Evolutionary conservation across 164 flowering plant species (phyloP).

Genomic region (Houttuynia cordata): DNA sequence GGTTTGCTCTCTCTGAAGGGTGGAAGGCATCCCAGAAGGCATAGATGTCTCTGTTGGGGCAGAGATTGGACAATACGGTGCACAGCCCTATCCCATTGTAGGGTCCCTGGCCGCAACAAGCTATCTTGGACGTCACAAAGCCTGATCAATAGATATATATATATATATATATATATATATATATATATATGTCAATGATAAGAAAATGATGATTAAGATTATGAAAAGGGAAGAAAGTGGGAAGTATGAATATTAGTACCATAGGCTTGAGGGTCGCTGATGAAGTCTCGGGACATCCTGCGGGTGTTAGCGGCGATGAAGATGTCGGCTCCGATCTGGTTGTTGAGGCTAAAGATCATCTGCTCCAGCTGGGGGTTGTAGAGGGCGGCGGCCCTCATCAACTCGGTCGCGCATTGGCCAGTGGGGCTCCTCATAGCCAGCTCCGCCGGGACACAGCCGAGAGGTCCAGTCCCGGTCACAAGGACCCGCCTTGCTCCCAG

Average conservation of each 20-base stretch:
- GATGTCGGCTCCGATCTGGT: conserved; percentile 28
- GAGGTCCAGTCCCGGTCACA: conserved; percentile 82
- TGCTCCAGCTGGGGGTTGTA: conserved; percentile 49
- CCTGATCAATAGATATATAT: neutral
- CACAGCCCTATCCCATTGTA: conserved; percentile 71
- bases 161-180: too few species aligned
- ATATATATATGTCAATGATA: too few species aligned
- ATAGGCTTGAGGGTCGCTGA: conserved; percentile 40
- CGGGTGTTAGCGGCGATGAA: conserved; percentile 41
- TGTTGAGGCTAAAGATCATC: conserved; percentile 40
- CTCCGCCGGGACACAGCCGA: conserved; percentile 76
- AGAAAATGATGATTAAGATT: too few species aligned
- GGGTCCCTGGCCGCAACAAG: conserved; percentile 87
- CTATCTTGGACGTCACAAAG: conserved; percentile 41
- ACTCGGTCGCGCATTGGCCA: conserved; percentile 45
- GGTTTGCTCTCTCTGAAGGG: conserved; percentile 58
- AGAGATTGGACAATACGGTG: conserved; percentile 38
- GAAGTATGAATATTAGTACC: conserved; percentile 30
- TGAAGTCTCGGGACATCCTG: conserved; percentile 33
- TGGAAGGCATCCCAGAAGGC: conserved; percentile 77
- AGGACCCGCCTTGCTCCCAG: conserved; percentile 59
- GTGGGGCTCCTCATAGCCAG: conserved; percentile 36
- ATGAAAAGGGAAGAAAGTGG: too few species aligned
- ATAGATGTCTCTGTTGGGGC: conserved; percentile 45
- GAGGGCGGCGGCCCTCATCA: conserved; percentile 36